These are phyloP conservation scores for Chlorella sp. DNA, from an alignment of 139 green algal species.

Conservation along the genomic window DNA sequence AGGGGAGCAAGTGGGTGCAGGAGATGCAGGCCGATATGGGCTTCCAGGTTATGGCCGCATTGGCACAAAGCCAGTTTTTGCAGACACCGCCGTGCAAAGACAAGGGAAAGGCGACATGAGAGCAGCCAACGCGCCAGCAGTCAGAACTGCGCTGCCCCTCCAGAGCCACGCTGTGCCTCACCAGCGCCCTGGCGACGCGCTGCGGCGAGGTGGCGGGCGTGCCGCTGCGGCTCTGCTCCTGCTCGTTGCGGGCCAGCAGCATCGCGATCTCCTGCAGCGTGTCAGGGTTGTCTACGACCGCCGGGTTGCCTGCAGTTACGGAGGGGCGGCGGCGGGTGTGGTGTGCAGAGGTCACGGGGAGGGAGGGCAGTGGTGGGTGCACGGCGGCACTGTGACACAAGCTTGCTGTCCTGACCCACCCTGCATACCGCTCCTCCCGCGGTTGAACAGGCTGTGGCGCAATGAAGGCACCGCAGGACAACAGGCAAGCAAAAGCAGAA, in stretches of 20 bases:
- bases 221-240: neutral
- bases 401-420: too few relatives aligned
- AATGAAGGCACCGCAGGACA: neutral
- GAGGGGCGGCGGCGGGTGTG: neutral
- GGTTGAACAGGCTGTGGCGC: too few relatives aligned
- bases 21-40: neutral
- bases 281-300: neutral
- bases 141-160: neutral
- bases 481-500: neutral
- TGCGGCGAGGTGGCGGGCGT: neutral
- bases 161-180: neutral
- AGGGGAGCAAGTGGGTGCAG: neutral
- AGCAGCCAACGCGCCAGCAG: neutral
- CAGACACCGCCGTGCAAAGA: too few relatives aligned
- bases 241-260: neutral
- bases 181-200: neutral
- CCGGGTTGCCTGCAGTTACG: slow-evolving; percentile 8
- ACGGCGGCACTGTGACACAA: neutral
- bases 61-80: too few relatives aligned
- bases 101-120: too few relatives aligned
- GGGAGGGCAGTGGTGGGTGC: neutral
- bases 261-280: slow-evolving; percentile 8
- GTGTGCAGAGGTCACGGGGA: too few relatives aligned
- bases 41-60: neutral
- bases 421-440: neutral